phyloP scores from a whole-genome alignment of 1,284 basidiomycete genomes.

The Phellopilus nigrolimitatus region DNA sequence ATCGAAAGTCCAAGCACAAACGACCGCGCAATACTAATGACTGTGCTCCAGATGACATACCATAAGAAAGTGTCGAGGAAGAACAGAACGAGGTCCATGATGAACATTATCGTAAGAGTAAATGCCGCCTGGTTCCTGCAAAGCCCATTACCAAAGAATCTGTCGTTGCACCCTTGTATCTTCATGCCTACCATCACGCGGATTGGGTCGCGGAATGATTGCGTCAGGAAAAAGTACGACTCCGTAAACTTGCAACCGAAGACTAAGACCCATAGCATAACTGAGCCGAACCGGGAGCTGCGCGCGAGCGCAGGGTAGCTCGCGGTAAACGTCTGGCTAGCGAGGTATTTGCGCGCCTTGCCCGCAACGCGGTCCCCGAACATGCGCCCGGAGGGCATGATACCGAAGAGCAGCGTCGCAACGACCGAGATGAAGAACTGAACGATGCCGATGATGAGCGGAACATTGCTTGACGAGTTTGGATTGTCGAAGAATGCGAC shows the following conservation, averaged over 20 bases:
- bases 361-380: slow-evolving; percentile 93
- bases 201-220: slow-evolving; percentile 89
- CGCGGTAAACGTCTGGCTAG: slow-evolving; percentile 93
- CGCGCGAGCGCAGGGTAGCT: slow-evolving; percentile 73
- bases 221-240: slow-evolving; percentile 93
- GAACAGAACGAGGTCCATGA: slow-evolving; percentile 93
- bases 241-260: slow-evolving; percentile 94
- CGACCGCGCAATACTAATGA: slow-evolving; percentile 86
- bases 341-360: slow-evolving; percentile 91
- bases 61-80: slow-evolving; percentile 98
- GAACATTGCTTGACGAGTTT: slow-evolving; percentile 58
- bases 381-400: slow-evolving; percentile 89
- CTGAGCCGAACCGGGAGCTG: slow-evolving; percentile 64
- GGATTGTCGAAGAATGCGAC: slow-evolving; percentile 68
- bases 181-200: slow-evolving; percentile 91
- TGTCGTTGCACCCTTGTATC: slow-evolving; percentile 82
- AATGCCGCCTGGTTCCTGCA: slow-evolving; percentile 90
- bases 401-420: slow-evolving; percentile 78
- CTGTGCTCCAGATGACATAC: slow-evolving; percentile 97
- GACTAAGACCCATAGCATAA: slow-evolving; percentile 81
- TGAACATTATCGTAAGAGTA: slow-evolving; percentile 91
- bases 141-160: slow-evolving; percentile 73
- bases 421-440: slow-evolving; percentile 87
- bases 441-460: slow-evolving; percentile 86
- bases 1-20: slow-evolving; percentile 89